phyloP scores from a whole-genome alignment of 768 basidiomycete genomes.

The Rhodocollybia butyracea region DNA sequence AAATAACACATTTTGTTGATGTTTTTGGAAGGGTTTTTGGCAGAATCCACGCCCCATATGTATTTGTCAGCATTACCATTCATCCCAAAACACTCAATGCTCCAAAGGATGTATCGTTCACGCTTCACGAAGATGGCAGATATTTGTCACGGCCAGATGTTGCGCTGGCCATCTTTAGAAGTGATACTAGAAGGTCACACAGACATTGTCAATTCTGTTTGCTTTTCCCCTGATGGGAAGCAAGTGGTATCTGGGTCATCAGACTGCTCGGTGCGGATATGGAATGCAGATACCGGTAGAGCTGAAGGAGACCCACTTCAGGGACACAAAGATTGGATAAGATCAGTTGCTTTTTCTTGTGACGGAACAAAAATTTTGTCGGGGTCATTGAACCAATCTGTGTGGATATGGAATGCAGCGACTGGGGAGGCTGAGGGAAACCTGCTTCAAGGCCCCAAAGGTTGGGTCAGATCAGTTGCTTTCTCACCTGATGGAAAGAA shows the following conservation, averaged over 20 bases:
- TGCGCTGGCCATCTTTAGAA: background rate
- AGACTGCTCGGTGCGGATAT: too few relatives aligned
- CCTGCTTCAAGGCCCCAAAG: background rate
- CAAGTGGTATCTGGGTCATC: too few relatives aligned
- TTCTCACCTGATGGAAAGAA: too few relatives aligned
- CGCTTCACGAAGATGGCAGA: background rate
- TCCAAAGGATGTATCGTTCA: slow-evolving; percentile 12
- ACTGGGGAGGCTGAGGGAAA: background rate
- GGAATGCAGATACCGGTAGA: too few relatives aligned
- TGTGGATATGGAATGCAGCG: background rate
- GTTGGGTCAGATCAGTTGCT: background rate
- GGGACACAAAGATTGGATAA: slow-evolving; percentile 11
- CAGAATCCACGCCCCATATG: slow-evolving; percentile 14
- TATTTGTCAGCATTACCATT: slow-evolving; percentile 23
- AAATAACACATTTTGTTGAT: background rate
- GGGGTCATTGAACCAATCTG: too few relatives aligned
- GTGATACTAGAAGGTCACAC: background rate
- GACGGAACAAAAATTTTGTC: slow-evolving; percentile 45
- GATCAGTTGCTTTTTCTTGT: slow-evolving; percentile 43
- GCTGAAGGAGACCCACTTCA: too few relatives aligned
- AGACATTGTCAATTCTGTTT: background rate
- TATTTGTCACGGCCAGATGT: background rate
- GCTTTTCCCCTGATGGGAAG: too few relatives aligned
- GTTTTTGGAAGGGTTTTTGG: slow-evolving; percentile 5
- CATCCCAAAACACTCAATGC: slow-evolving; percentile 5